A percentile compares a stretch with the other conserved stretches of the same genome.
These are phyloP conservation scores for Kwoniella mangroviensis DNA, from an alignment of 768 basidiomycete genomes.

Conservation along the genomic window DNA sequence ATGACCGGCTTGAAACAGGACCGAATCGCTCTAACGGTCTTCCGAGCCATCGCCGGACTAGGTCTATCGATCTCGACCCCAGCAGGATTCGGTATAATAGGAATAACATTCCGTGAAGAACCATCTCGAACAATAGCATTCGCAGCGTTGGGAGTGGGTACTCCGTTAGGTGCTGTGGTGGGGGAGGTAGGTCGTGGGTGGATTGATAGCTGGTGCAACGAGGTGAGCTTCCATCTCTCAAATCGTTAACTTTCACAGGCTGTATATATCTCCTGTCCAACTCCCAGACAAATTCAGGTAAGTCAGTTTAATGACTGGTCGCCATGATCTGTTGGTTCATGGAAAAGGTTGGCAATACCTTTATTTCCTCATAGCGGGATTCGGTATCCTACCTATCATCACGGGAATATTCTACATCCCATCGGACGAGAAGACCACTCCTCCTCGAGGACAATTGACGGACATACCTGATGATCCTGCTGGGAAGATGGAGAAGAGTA, in stretches of 20 bases:
- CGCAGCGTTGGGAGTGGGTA: conserved; percentile 78
- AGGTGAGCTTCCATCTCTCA: background rate
- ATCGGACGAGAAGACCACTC: conserved; percentile 64
- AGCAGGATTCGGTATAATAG: conserved; percentile 34
- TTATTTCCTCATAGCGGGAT: conserved; percentile 67
- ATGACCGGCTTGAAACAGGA: conserved; percentile 4
- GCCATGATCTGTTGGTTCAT: background rate
- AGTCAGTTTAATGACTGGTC: background rate
- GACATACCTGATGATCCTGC: background rate
- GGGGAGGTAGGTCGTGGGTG: conserved; percentile 70
- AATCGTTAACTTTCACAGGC: background rate
- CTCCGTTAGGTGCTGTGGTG: conserved; percentile 74
- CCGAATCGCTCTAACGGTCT: conserved; percentile 26
- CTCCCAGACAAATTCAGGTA: too few species aligned
- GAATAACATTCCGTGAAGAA: conserved; percentile 24
- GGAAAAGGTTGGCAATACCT: conserved; percentile 60
- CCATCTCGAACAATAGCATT: conserved; percentile 73
- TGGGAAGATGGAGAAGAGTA: conserved; percentile 31
- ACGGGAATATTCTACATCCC: conserved; percentile 68
- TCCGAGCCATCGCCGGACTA: conserved; percentile 40
- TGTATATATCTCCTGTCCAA: too few species aligned
- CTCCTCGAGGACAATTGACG: conserved; percentile 22
- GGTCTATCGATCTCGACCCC: conserved; percentile 30
- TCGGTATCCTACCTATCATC: conserved; percentile 64
- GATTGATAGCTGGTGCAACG: conserved; percentile 60